Base-by-base conservation (phyloP, 2,329 filamentous ascomycete genomes). In the Diaporthe citri region DNA sequence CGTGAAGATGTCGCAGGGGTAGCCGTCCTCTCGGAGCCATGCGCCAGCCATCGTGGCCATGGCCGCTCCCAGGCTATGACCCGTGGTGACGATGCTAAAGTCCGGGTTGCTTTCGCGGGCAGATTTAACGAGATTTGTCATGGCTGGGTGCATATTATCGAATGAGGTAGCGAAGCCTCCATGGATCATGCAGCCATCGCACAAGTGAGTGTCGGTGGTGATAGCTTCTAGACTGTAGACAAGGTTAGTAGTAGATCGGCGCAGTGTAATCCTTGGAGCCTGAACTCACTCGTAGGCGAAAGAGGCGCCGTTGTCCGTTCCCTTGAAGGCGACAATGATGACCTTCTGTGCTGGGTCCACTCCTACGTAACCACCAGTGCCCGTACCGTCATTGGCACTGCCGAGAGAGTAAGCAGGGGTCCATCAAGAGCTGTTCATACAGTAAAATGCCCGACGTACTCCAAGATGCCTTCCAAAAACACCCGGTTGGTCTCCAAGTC, bases 211-310 rank as follows among this genome's bases (percentile, higher is more conserved):
- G 22, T 67, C 62, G 9, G 62, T 67, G 31, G 62, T 67, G 43
- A 67, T 51, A 4, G 62, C 62, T 13, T 67, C 62, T 10, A 67
- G 62, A 17, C 62, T 67, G 28, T 20, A 67, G 22, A n/a, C 1
- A 28, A 17, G 2, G 2, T 67, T 9, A 51, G 20, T n/a, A 25
- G 3, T 81, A 81, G 73, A 85, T 81, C 41, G 72, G 25, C 57
- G 80, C 70, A 77, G 84, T 80, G 10, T 80, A 60, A 78, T 90
- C 86, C 57, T 83, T 76, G 62, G 7, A 88, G 48, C 7, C 59
- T 78, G 64, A 6, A 71, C 71, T 52, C 74, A 78, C 66, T 79
- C 66, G 1, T 76, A 66, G 8, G 77, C 55, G 60, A 73, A 78
- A 55, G 78, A 73, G 13, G 72, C 66, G 13, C 72, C 71, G 12